A percentile compares a stretch with the other conserved stretches of the same genome.
These are phyloP conservation scores for Golubevia sp. DNA, from an alignment of 1,284 basidiomycete genomes.

Conservation along the genomic window DNA sequence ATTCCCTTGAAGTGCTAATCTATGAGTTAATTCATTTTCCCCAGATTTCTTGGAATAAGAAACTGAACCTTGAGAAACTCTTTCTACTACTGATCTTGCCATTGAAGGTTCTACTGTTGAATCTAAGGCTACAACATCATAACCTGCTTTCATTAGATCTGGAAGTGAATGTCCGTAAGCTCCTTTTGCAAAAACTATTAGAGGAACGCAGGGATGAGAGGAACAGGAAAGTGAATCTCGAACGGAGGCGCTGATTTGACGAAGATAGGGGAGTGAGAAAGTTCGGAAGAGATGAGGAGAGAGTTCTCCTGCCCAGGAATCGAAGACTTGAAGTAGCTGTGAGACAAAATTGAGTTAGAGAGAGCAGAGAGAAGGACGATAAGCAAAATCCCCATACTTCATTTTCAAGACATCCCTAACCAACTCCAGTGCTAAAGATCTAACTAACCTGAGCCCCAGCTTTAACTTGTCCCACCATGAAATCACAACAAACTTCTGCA, in stretches of 20 bases:
- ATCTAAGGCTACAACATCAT: slow-evolving; percentile 58
- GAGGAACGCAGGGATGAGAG: slow-evolving; percentile 40
- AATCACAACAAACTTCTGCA: slow-evolving; percentile 52
- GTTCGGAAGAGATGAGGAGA: slow-evolving; percentile 56
- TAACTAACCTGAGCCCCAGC: slow-evolving; percentile 43
- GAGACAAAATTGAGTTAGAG: not conserved
- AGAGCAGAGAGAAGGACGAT: not conserved
- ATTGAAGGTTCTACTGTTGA: slow-evolving; percentile 52
- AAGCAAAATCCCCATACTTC: not conserved
- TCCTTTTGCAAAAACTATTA: slow-evolving; percentile 58
- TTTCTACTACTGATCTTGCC: slow-evolving; percentile 47
- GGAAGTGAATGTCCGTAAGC: slow-evolving; percentile 52
- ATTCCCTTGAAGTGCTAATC: slow-evolving; percentile 60
- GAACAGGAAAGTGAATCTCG: slow-evolving; percentile 44
- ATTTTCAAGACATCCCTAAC: not conserved
- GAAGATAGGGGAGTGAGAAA: slow-evolving; percentile 54
- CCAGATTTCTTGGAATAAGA: slow-evolving; percentile 30
- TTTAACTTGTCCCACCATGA: slow-evolving; percentile 55
- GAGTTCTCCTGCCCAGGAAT: slow-evolving; percentile 61
- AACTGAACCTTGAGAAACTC: slow-evolving; percentile 23
- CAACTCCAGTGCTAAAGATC: too few species aligned
- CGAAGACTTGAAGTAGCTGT: slow-evolving; percentile 57
- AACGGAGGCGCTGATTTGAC: slow-evolving; percentile 46
- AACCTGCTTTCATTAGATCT: slow-evolving; percentile 53
- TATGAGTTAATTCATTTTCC: slow-evolving; percentile 43